These are phyloP conservation scores for Castanospermum australe DNA, from an alignment of 306 rosid genomes.

Conservation along the genomic window DNA sequence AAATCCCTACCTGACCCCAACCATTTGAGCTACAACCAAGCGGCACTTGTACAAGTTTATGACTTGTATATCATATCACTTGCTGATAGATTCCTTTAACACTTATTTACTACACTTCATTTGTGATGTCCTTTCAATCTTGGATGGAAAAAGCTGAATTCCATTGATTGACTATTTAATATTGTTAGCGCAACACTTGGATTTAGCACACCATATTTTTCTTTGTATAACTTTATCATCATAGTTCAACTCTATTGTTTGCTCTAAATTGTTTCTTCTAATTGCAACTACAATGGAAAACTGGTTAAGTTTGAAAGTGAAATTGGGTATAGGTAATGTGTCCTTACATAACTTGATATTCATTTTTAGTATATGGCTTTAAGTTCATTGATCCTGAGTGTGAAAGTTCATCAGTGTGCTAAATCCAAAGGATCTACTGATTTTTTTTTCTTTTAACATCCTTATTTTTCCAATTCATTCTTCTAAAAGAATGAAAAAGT, in stretches of 20 bases:
- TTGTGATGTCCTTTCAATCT: not conserved
- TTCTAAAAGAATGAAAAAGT: not conserved
- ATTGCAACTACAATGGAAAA: not conserved
- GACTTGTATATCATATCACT: no score
- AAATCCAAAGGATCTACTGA: not conserved
- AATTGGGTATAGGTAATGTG: constrained; percentile 30
- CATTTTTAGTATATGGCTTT: no score
- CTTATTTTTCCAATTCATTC: not conserved
- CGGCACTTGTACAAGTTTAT: no score
- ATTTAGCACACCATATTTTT: not conserved
- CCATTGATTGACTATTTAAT: not conserved
- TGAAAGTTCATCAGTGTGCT: not conserved
- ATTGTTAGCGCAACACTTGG: not conserved
- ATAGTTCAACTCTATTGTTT: not conserved
- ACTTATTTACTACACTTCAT: not conserved
- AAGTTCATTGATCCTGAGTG: not conserved
- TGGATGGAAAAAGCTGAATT: not conserved
- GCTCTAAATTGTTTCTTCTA: constrained; percentile 17
- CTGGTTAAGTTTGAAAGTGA: not conserved
- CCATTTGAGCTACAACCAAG: no score
- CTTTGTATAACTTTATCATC: not conserved
- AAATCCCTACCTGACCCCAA: no score
- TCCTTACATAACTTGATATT: constrained; percentile 15
- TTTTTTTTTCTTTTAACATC: not conserved
- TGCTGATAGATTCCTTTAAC: no score